These are phyloP conservation scores for Terana coerulea DNA, from an alignment of 768 basidiomycete species.

Conservation along the genomic window DNA sequence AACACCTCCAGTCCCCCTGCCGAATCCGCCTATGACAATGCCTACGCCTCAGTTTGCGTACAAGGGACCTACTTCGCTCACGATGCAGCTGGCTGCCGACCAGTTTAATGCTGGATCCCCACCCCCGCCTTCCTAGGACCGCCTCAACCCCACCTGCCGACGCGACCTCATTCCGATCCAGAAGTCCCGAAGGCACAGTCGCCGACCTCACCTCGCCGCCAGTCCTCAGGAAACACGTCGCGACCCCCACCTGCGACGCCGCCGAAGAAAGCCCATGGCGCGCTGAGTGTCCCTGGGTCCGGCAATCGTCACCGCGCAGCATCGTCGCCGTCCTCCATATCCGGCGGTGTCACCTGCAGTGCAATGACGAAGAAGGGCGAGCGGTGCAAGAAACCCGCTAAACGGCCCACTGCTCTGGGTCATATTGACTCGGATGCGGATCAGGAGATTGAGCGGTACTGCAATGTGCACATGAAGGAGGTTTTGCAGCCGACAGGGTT, in stretches of 20 bases:
- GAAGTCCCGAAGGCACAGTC: not conserved
- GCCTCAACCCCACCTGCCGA: conserved; percentile 10
- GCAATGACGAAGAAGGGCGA: conserved; percentile 63
- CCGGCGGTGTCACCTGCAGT: conserved; percentile 36
- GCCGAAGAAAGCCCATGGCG: not conserved
- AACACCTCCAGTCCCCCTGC: conserved; percentile 18
- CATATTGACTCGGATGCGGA: conserved; percentile 30
- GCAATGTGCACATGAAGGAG: conserved; percentile 60
- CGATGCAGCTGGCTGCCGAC: conserved; percentile 33
- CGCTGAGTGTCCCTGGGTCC: not conserved
- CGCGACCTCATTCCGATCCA: conserved; percentile 33
- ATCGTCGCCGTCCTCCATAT: not conserved
- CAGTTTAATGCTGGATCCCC: not conserved
- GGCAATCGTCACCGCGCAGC: not conserved
- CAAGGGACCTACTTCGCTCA: conserved; percentile 25
- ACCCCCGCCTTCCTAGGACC: conserved; percentile 18
- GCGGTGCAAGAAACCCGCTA: conserved; percentile 52
- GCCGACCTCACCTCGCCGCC: not conserved
- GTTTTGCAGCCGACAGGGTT: conserved; percentile 53
- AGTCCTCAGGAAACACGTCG: conserved; percentile 9
- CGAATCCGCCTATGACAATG: conserved; percentile 29
- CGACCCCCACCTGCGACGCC: conserved; percentile 3
- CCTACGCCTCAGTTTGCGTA: conserved; percentile 31
- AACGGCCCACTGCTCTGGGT: conserved; percentile 31
- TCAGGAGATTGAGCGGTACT: conserved; percentile 44